Percentiles rank a stretch among this genome's conserved stretches.
Conservation (phyloP, 2,329 filamentous ascomycete species). For the Fusarium begoniae region DNA sequence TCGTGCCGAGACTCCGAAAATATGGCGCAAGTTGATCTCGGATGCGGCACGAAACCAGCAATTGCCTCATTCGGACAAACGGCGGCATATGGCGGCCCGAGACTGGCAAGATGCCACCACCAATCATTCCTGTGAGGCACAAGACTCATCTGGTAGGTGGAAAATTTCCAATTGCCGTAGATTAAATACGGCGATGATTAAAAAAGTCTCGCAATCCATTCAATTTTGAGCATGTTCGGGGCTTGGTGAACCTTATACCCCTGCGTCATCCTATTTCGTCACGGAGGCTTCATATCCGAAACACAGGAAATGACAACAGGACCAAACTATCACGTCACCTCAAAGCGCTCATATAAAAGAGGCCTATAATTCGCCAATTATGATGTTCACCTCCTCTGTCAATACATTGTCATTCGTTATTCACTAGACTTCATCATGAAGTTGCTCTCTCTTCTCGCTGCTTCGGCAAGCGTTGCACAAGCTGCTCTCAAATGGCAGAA, state of each 20-base stretch:
- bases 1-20: background rate
- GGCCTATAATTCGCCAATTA: background rate
- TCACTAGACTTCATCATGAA: background rate
- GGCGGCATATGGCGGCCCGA: background rate
- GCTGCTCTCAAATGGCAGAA: constrained; percentile 31
- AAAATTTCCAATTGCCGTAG: background rate
- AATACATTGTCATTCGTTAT: background rate
- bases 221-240: background rate
- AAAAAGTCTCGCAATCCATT: background rate
- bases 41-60: background rate
- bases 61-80: background rate
- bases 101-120: background rate
- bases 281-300: constrained; percentile 11
- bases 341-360: background rate
- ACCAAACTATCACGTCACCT: background rate
- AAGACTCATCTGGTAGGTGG: background rate
- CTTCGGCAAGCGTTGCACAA: constrained; percentile 3
- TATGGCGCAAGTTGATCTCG: background rate
- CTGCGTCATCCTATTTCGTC: background rate
- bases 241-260: background rate
- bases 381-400: rapidly evolving
- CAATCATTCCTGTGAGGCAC: background rate
- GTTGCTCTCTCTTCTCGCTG: constrained; percentile 8
- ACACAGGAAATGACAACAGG: background rate
- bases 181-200: background rate